Conservation (phyloP, 176 grass and related monocot genomes). For the Alopecurus myosuroides region DNA sequence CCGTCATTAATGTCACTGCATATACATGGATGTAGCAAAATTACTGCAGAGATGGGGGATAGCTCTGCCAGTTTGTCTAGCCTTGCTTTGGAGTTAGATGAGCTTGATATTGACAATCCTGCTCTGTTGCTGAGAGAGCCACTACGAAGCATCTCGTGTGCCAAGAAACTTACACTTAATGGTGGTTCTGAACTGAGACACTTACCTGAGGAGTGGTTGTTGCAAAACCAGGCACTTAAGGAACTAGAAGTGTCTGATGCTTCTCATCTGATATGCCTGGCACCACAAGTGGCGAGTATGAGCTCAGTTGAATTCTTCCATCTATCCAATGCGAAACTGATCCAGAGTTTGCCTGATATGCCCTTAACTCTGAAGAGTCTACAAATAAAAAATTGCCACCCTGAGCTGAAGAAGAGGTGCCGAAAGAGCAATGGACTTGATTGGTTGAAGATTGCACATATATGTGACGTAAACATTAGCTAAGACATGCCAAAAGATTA, state of each 20-base stretch:
- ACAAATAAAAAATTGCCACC: not conserved
- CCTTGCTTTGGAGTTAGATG: not conserved
- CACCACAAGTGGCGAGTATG: not conserved
- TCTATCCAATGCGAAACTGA: constrained; percentile 8
- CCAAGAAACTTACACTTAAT: not conserved
- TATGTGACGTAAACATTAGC: not conserved
- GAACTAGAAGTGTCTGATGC: not conserved
- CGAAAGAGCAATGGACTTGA: not conserved
- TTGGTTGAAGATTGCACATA: constrained; percentile 19
- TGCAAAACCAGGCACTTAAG: constrained; percentile 1
- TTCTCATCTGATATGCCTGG: constrained; percentile 17
- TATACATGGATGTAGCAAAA: constrained; percentile 35
- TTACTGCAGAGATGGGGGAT: constrained; percentile 5
- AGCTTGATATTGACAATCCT: constrained; percentile 27
- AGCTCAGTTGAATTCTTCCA: constrained; percentile 7
- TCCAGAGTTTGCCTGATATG: constrained; percentile 10
- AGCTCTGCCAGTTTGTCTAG: not conserved
- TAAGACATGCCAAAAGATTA: not conserved
- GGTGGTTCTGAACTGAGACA: not conserved
- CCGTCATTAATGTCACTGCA: constrained; percentile 9
- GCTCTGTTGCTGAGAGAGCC: constrained; percentile 27
- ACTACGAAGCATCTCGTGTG: constrained; percentile 22
- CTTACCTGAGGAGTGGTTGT: constrained; percentile 27
- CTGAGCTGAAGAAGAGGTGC: constrained; percentile 12
- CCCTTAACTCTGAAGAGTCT: constrained; percentile 5